Conservation (phyloP, 2,329 filamentous ascomycete species). For the Dryadomyces sulphureus region DNA sequence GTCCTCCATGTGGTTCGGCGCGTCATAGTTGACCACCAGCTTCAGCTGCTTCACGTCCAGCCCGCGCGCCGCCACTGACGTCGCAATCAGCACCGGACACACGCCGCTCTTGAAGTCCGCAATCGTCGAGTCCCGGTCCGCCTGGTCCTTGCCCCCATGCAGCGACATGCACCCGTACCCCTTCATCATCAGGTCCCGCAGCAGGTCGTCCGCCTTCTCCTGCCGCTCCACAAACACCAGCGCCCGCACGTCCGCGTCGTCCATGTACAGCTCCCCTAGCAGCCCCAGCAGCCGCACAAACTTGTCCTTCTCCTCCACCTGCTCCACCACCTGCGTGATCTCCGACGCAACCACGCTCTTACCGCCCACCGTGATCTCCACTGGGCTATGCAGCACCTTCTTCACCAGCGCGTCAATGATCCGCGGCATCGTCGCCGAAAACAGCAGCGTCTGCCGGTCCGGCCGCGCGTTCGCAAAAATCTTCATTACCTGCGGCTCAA, state of each 20-base stretch:
- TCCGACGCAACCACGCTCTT: slow-evolving; percentile 74
- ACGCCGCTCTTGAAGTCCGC: slow-evolving; percentile 86
- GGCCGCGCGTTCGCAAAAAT: slow-evolving; percentile 85
- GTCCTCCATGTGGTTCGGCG: slow-evolving; percentile 87
- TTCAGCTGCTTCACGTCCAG: slow-evolving; percentile 93
- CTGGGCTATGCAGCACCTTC: slow-evolving; percentile 70
- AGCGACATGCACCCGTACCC: slow-evolving; percentile 88
- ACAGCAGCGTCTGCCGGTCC: slow-evolving; percentile 84
- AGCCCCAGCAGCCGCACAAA: slow-evolving; percentile 74
- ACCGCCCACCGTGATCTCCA: slow-evolving; percentile 87
- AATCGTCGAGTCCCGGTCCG: slow-evolving; percentile 85
- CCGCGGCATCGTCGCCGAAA: slow-evolving; percentile 90
- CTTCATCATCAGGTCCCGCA: slow-evolving; percentile 66
- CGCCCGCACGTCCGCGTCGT: slow-evolving; percentile 78
- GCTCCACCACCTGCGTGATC: slow-evolving; percentile 88
- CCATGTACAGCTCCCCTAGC: slow-evolving; percentile 71
- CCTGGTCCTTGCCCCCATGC: slow-evolving; percentile 85
- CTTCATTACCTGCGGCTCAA: slow-evolving; percentile 95
- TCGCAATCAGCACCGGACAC: slow-evolving; percentile 81
- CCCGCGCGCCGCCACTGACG: slow-evolving; percentile 86
- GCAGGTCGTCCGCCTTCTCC: slow-evolving; percentile 70
- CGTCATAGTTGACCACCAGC: slow-evolving; percentile 90
- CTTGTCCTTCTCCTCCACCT: slow-evolving; percentile 69
- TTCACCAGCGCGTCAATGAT: slow-evolving; percentile 85
- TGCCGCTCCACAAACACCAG: slow-evolving; percentile 88